A percentile compares a stretch with the other conserved stretches of the same genome.
Conservation (phyloP, 305 asterid species). For the Lippia alba region DNA sequence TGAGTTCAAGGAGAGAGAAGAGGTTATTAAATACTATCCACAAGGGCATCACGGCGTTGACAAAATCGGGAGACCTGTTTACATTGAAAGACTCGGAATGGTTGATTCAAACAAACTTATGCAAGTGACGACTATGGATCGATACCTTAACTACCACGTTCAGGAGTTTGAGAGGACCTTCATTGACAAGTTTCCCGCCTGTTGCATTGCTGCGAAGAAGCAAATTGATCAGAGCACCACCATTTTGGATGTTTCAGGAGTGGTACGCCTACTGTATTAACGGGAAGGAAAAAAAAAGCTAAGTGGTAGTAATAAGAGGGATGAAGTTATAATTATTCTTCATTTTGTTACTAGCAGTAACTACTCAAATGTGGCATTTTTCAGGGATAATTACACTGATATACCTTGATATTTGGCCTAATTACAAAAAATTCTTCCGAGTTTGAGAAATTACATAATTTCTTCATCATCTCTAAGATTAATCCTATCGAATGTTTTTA, state of each 20-base stretch:
- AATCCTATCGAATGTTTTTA: too few relatives aligned
- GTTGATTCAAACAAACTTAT: conserved; percentile 90
- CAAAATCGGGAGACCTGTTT: conserved; percentile 90
- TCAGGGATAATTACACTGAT: too few relatives aligned
- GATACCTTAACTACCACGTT: conserved; percentile 84
- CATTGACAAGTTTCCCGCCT: conserved; percentile 82
- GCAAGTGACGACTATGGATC: conserved; percentile 88
- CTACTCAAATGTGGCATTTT: too few relatives aligned
- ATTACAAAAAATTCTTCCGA: too few relatives aligned
- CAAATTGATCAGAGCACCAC: conserved; percentile 97
- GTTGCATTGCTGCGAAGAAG: conserved; percentile 82
- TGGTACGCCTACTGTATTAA: conserved; percentile 50
- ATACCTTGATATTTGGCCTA: too few relatives aligned
- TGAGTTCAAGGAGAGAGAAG: conserved; percentile 83
- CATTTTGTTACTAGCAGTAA: too few relatives aligned
- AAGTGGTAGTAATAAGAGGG: too few relatives aligned
- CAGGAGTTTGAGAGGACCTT: conserved; percentile 95
- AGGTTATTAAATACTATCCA: conserved; percentile 89
- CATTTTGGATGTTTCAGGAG: conserved; percentile 97
- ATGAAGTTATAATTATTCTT: too few relatives aligned
- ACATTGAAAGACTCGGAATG: conserved; percentile 82
- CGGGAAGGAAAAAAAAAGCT: too few relatives aligned
- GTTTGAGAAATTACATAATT: not conserved
- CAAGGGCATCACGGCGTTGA: conserved; percentile 97
- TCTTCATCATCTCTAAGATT: too few relatives aligned